Base-by-base conservation (phyloP, 345 rosid species). In the Erysimum cheiranthoides region DNA sequence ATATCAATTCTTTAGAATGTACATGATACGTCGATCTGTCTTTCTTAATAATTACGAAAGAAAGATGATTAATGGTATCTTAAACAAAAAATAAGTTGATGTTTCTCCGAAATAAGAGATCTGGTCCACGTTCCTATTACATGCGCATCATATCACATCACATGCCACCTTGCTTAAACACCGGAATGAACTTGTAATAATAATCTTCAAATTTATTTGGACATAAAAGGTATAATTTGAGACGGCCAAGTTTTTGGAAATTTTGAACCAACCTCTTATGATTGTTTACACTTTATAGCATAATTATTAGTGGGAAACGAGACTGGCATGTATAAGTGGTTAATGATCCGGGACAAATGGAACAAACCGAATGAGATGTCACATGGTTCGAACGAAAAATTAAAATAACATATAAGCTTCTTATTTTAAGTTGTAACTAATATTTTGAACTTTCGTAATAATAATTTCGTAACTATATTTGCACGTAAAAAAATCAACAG, bases 31-130 rank as follows among this genome's bases (percentile, higher is more conserved):
- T n/a, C 50, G 61, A 75, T 49, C 78, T 75, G 79, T 68, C 63
- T 50, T 12, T 51, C 73, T 50, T 50, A 68, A 68, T 75, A 30
- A 75, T 75, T 32, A 17, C 38, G 56, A 32, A 74, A 47, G 36
- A 10, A 14, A 31, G 14, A 35, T 68, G 27, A 66, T 9, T 66
- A 32, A 3, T 45, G 54, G 6, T n/a, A 46, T 66, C 14, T 34
- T 43, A 47, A 57, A 10, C 10, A 11, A 60, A 40, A 40, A 59
- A 49, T 8, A 39, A 56, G 43, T 16, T 34, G 47, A 34, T 46
- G 17, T 49, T 61, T 69, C 75, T 69, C 70, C 79, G 79, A 16
- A 69, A 52, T n/a, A 42, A 76, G 42, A 69, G 79, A 76, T 76
- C 75, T 76, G 59, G 58, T 69, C 47, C 74, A 76, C 31, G 74